These are phyloP conservation scores for Pinus tabuliformis DNA, from an alignment of 75 land plant genomes.

Conservation along the genomic window DNA sequence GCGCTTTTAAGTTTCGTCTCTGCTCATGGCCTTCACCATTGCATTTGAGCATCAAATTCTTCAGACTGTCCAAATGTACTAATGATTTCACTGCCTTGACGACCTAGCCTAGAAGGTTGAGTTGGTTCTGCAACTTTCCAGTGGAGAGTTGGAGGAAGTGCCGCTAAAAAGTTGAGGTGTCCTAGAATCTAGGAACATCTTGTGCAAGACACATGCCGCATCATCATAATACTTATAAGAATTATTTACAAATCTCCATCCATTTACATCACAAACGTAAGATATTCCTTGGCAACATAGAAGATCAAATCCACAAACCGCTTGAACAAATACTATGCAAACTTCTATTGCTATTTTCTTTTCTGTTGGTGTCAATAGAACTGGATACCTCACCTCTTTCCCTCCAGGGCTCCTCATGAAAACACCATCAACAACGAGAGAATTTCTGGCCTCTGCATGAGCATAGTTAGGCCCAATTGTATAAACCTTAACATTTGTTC, in stretches of 20 bases:
- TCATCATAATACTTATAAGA: conserved; percentile 75
- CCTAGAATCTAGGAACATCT: too few species aligned
- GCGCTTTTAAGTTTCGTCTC: conserved; percentile 99
- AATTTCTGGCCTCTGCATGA: too few species aligned
- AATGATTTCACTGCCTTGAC: conserved; percentile 93
- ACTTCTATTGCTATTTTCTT: too few species aligned
- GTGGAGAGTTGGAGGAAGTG: conserved; percentile 84
- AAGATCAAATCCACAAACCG: conserved; percentile 99
- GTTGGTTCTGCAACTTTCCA: conserved; percentile 87
- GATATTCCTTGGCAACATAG: conserved; percentile 94
- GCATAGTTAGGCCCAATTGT: too few species aligned
- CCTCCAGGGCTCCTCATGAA: too few species aligned
- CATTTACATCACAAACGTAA: conserved; percentile 99
- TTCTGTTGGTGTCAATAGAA: too few species aligned
- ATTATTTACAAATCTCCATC: conserved; percentile 99
- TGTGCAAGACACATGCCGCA: conserved; percentile 97
- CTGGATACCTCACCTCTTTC: too few species aligned
- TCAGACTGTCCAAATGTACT: conserved; percentile 98
- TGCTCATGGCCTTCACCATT: conserved; percentile 90
- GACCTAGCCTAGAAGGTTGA: conserved; percentile 60
- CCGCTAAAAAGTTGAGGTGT: conserved; percentile 79
- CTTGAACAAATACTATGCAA: too few species aligned
- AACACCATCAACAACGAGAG: too few species aligned
- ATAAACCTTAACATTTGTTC: too few species aligned
- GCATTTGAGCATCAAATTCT: conserved; percentile 97